phyloP scores from a whole-genome alignment of 768 basidiomycete genomes.

The Tephrocybe sp. region DNA sequence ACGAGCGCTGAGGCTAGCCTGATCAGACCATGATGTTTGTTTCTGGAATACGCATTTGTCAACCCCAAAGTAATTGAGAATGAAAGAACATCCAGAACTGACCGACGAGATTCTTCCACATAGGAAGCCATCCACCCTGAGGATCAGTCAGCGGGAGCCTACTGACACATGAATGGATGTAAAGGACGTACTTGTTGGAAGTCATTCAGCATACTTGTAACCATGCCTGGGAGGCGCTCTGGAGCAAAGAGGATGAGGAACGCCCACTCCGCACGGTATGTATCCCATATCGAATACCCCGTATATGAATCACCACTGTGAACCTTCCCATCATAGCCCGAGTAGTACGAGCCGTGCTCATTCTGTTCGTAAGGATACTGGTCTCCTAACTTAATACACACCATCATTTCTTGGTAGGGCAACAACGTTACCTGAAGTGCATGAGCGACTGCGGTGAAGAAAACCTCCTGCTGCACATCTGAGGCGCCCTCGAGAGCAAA shows the following conservation, averaged over 20 bases:
- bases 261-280: slow-evolving; percentile 76
- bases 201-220: slow-evolving; percentile 79
- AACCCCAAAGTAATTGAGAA: not conserved
- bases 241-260: slow-evolving; percentile 78
- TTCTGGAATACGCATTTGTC: slow-evolving; percentile 35
- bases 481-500: slow-evolving; percentile 51
- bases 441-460: slow-evolving; percentile 67
- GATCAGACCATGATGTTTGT: slow-evolving; percentile 77
- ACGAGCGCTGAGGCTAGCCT: not conserved
- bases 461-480: slow-evolving; percentile 44
- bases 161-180: not conserved
- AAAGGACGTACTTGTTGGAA: slow-evolving; percentile 53
- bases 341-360: slow-evolving; percentile 70
- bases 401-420: not conserved
- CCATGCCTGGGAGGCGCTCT: slow-evolving; percentile 73
- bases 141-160: slow-evolving; percentile 10
- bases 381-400: not conserved
- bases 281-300: slow-evolving; percentile 85
- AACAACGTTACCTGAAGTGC: slow-evolving; percentile 48
- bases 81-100: slow-evolving; percentile 10
- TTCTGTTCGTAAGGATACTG: slow-evolving; percentile 79
- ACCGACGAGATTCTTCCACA: slow-evolving; percentile 89
- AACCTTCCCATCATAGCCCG: slow-evolving; percentile 69
- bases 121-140: slow-evolving; percentile 79
- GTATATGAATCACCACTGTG: slow-evolving; percentile 67